Evolutionary conservation across 129 eudicot genomes (phyloP), one percentile per base, ranked within the genome.

Genomic region (Flaveria trinervia): DNA sequence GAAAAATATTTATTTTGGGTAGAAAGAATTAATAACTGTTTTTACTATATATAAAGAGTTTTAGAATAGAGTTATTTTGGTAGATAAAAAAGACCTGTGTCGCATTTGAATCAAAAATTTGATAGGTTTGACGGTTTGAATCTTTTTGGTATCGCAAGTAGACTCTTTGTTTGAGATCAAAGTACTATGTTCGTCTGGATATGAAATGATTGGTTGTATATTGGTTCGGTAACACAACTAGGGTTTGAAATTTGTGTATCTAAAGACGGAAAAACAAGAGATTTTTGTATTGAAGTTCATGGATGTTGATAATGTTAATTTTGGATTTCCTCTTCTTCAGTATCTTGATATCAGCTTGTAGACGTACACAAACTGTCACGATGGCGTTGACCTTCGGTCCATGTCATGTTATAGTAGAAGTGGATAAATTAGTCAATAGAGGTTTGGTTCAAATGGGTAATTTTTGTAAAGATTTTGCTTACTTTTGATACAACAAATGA

Each of bases 1-100:
- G 71, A 66, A 22, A 65, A 67, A 28, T 55, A 80, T 73, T 80
- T 55, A 73, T 66, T 71, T 79, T 80, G 55, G 61, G 75, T 80
- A 80, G 70, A 74, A 80, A 80, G 28, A 54, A 25, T 28, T 45
- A 65, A 54, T 68, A 57, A 72, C 72, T 51, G 48, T 70, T 44
- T 70, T 68, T 78, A 69, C 33, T 23, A 70, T 70, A 78, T 70
- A 70, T 78, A 71, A 48, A 71, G 65, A 33, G 20, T 66, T 39
- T 56, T 73, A 73, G 76, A 13, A 49, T 79, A 79, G 72, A 73
- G 44, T 54, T 26, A 55, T 73, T 80, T 73, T 65, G 73, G 41
- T 65, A 73, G 59, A 55, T 51, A 22, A 79, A 79, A 71, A 70
- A 26, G 26, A 48, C 14, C 16, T 10, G 11, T 66, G 49, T 41